Evolutionary conservation across 164 flowering plant species (phyloP).

Genomic region (Vitis cinerea): DNA sequence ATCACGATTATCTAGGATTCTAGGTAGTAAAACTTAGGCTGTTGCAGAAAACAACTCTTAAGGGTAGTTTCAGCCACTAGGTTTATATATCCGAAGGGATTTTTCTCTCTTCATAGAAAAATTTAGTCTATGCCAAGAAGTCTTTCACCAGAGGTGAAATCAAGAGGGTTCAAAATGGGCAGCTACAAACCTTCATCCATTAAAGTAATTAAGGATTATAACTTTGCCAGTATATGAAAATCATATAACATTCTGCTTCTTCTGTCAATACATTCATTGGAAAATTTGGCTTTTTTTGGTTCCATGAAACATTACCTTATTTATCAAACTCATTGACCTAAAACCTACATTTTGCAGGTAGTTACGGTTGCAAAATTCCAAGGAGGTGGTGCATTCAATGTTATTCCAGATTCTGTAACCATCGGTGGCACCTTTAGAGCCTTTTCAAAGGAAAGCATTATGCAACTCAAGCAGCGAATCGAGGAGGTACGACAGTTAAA

Average conservation of each 20-base stretch:
- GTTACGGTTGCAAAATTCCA: slow-evolving; percentile 49
- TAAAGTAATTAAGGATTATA: too few species aligned
- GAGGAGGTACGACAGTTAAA: slow-evolving; percentile 28
- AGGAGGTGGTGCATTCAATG: slow-evolving; percentile 59
- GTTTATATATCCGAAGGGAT: too few species aligned
- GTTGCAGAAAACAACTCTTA: too few species aligned
- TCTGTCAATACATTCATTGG: neutral
- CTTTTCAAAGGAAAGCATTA: slow-evolving; percentile 40
- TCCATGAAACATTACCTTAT: neutral
- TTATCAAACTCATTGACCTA: too few species aligned
- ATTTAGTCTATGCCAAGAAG: too few species aligned
- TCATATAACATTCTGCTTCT: neutral
- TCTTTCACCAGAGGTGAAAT: too few species aligned
- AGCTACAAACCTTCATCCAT: too few species aligned
- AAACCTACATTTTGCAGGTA: slow-evolving; percentile 31
- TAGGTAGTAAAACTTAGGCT: neutral
- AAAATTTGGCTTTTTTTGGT: neutral
- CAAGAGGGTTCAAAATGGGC: too few species aligned
- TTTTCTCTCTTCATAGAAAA: too few species aligned
- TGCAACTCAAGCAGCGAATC: slow-evolving; percentile 36
- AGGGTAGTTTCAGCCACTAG: too few species aligned
- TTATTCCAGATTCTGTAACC: slow-evolving; percentile 61
- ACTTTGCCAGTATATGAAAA: neutral
- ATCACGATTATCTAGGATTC: neutral
- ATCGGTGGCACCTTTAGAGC: slow-evolving; percentile 65